These are phyloP conservation scores for Cyclotella cryptica DNA, from an alignment of 108 stramenopile species.

Conservation along the genomic window DNA sequence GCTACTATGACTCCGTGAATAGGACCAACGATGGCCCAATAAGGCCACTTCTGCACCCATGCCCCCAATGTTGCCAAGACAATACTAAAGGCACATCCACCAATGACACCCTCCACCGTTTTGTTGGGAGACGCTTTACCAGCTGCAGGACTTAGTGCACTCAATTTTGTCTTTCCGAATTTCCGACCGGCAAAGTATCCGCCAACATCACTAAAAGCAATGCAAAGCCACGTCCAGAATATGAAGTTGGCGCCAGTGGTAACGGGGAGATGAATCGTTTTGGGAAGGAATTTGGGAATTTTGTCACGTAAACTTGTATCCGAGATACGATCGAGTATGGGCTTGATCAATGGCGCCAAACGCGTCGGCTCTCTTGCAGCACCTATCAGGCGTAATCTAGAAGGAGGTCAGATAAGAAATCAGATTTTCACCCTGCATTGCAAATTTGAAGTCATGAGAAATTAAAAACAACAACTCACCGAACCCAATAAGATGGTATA, in stretches of 20 bases:
- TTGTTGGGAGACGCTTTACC: constrained; percentile 96
- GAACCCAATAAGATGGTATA: constrained; percentile 95
- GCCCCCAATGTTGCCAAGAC: constrained; percentile 83
- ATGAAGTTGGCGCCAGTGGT: constrained; percentile 91
- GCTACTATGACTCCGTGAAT: constrained; percentile 84
- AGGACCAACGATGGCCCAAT: constrained; percentile 81
- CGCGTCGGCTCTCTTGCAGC: constrained; percentile 65
- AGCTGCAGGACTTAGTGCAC: constrained; percentile 82
- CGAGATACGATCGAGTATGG: constrained; percentile 55
- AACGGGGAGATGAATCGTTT: constrained; percentile 76
- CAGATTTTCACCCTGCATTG: neutral
- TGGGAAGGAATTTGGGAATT: constrained; percentile 67
- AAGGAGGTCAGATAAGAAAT: neutral
- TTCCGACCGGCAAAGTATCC: constrained; percentile 92
- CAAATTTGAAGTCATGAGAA: neutral
- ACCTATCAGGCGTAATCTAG: constrained; percentile 67
- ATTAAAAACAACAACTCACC: constrained; percentile 44
- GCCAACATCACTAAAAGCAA: constrained; percentile 94
- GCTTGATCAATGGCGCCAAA: constrained; percentile 60
- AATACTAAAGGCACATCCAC: constrained; percentile 81
- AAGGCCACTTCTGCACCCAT: constrained; percentile 92
- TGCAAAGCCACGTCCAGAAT: constrained; percentile 95
- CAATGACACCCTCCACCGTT: constrained; percentile 95
- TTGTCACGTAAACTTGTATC: constrained; percentile 20
- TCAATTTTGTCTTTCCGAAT: constrained; percentile 87